Evolutionary conservation across 2,329 filamentous ascomycete species (phyloP), one percentile per base, ranked within the genome.

Genomic region (Trichophyton mentagrophytes): DNA sequence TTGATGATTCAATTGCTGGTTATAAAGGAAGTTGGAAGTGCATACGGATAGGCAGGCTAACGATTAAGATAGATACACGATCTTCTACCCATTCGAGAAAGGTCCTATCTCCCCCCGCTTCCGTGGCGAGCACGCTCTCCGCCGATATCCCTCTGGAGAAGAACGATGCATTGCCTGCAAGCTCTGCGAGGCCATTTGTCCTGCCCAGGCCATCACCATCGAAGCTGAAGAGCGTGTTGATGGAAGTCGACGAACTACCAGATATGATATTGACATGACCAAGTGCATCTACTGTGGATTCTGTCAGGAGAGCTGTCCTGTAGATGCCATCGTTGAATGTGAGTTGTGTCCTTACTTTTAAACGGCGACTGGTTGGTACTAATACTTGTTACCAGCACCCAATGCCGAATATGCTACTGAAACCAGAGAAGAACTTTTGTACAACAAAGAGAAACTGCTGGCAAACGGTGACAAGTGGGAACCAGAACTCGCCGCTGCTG

Each of bases 251-350:
- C 85, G 93, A 73, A 99, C 93, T 58, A 96, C 92, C 63, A 86
- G 92, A 73, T 99, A 99, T 79, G 93, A 99, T 75, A 96, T 99
- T 73, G 93, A 99, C 78, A 99, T 99, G 93, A 97, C 93, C 71
- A 99, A 99, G 83, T 99, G 93, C 80, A 99, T 99, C 77, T 99
- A 97, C 85, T 97, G 93, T 76, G 93, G 93, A 58, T 95, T 95
- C 80, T 97, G 93, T 84, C 92, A 96, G 80, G 93, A 99, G 81
- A 95, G 89, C 66, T 99, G 93, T 79, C 93, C 93, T 51, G 93
- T 99, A 60, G 93, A 99, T 77, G 93, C 93, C 63, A 99, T 89
- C 75, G 86, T 89, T 62, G 86, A 89, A 74, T 82, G 82, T 83
- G 72, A 71, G 79, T 74, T 17, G 11, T n/a, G 17, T 25, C 25